Conservation (phyloP, 2,329 filamentous ascomycete genomes). For the Diaporthe sp. region DNA sequence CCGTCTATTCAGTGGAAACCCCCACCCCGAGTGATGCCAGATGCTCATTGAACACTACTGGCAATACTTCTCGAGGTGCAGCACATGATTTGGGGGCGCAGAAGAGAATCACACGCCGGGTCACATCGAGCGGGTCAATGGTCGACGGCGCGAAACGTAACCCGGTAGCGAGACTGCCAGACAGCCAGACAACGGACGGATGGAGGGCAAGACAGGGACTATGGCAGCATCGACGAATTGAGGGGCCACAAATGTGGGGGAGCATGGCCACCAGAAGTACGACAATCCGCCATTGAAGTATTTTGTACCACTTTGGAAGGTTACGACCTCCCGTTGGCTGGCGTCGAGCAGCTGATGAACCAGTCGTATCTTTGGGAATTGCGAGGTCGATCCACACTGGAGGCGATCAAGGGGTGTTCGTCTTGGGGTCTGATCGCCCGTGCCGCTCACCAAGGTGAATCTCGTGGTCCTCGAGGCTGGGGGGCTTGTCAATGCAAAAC, state of each 20-base stretch:
- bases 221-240: conserved; percentile 8
- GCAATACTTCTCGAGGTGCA: conserved; percentile 10
- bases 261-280: conserved; percentile 13
- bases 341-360: conserved; percentile 23
- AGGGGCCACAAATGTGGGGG: conserved; percentile 18
- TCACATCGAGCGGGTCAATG: conserved; percentile 27
- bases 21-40: conserved; percentile 1
- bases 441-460: conserved; percentile 5
- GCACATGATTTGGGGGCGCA: conserved; percentile 19
- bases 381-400: conserved; percentile 10
- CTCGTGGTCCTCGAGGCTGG: conserved; percentile 16
- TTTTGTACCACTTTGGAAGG: conserved; percentile 14
- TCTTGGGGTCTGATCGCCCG: conserved; percentile 27
- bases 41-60: neutral
- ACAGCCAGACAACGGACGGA: conserved; percentile 26
- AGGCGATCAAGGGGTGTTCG: conserved; percentile 29
- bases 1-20: conserved; percentile 1
- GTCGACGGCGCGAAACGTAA: conserved; percentile 19
- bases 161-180: conserved; percentile 26
- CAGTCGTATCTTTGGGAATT: conserved; percentile 33
- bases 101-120: conserved; percentile 11
- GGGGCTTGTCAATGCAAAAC: conserved; percentile 32
- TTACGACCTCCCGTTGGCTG: conserved; percentile 2
- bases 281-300: conserved; percentile 20
- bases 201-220: conserved; percentile 20